phyloP scores from a whole-genome alignment of 306 rosid species.

The Pyrus communis region DNA sequence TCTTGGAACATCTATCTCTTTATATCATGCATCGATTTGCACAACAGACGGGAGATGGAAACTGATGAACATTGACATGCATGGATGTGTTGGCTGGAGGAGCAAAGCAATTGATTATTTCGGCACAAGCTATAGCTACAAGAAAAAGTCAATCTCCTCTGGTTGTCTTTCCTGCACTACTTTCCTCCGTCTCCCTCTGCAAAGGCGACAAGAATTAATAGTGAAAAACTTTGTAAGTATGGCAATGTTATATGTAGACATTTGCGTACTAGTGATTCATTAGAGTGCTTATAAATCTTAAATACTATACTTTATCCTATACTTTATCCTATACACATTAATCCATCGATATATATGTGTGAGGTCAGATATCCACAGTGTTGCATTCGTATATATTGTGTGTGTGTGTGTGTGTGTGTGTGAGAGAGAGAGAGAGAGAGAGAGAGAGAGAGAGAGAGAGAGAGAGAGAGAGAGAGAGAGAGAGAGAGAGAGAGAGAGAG shows the following conservation, averaged over 20 bases:
- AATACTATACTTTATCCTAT: neutral
- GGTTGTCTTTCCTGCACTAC: neutral
- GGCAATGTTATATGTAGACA: neutral
- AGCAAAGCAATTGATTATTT: neutral
- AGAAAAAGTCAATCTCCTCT: neutral
- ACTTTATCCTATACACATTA: neutral
- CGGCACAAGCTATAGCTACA: neutral
- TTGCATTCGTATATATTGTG: too few relatives aligned
- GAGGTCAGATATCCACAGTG: too few relatives aligned
- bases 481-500: too few relatives aligned
- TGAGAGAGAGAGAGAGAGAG: too few relatives aligned
- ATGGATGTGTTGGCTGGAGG: neutral
- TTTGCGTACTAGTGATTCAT: neutral
- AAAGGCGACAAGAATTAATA: neutral
- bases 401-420: too few relatives aligned
- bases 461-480: too few relatives aligned
- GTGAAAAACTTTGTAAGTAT: neutral
- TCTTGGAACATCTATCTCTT: neutral
- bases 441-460: too few relatives aligned
- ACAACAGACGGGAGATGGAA: neutral
- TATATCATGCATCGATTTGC: neutral
- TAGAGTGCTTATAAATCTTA: neutral
- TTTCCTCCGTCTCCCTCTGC: neutral
- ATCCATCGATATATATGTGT: neutral
- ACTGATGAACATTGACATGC: neutral